Evolutionary conservation across 2,329 filamentous ascomycete genomes (phyloP), one percentile per base, ranked within the genome.

Genomic region (Magnaporthiopsis incrustans): DNA sequence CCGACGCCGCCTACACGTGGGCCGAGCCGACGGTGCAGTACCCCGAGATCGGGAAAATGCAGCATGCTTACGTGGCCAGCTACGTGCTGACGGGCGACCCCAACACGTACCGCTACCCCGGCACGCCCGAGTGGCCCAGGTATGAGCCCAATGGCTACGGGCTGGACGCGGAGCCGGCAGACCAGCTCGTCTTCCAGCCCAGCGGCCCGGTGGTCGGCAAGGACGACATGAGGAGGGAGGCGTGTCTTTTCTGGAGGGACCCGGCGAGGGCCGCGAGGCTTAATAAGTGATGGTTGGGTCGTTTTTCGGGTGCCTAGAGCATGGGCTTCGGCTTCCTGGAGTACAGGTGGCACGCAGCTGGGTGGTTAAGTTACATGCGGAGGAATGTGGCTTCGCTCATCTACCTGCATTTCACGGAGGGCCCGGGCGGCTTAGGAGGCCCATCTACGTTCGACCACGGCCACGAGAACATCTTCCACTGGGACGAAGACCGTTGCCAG

Each of bases 31-130:
- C 60, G 60, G 60, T 25, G n/a, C 44, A 62, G 44, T 62, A 56
- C 60, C 60, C 60, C 5, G 60, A 44, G 44, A 44, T 62, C 15
- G 60, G 27, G 27, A n/a, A 12, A 18, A 32, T 32, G 15, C 60
- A 62, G 60, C 87, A 91, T 70, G 82, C 79, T 0, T 93, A 92
- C 73, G 92, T 89, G 88, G 84, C 86, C 1, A 90, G 86, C 67
- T 93, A 93, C 71, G 85, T 93, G 66, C 77, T 84, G 32, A 79
- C 78, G 0, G 80, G 85, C 53, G 79, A 93, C 72, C 90, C 90
- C 0, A 93, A 92, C 22, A 66, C 61, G 6, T 74, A 79, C 64
- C 78, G 83, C 11, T 67, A 73, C 58, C 53, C 67, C 0, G 80
- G 78, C 0, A 77, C 77, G 58, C 82, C 84, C 3, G 73, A 73